Percentiles rank a stretch among this genome's conserved stretches.
Evolutionary conservation across 129 eudicot species (phyloP).

Genomic region (Sambucus nigra): DNA sequence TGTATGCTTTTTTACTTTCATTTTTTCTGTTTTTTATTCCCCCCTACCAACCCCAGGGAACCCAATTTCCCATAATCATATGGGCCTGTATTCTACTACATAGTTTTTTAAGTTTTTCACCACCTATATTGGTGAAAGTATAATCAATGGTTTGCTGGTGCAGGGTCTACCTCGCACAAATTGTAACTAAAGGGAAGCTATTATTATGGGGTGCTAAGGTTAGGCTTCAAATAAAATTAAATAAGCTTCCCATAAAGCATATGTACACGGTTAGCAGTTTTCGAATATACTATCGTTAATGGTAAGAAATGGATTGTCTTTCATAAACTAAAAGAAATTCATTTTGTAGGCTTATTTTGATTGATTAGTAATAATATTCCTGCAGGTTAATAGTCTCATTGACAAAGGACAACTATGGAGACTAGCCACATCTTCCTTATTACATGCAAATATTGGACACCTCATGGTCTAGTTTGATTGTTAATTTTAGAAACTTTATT

Average conservation of each 20-base stretch:
- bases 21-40: too few relatives aligned
- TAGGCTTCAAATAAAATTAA: slow-evolving; percentile 8
- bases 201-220: slow-evolving; percentile 95
- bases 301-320: not conserved
- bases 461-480: slow-evolving; percentile 65
- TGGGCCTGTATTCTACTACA: too few relatives aligned
- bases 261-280: too few relatives aligned
- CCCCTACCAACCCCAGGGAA: too few relatives aligned
- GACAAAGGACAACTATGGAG: slow-evolving; percentile 89
- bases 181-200: slow-evolving; percentile 55
- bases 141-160: too few relatives aligned
- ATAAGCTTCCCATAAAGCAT: too few relatives aligned
- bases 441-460: slow-evolving; percentile 87
- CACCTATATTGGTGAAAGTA: too few relatives aligned
- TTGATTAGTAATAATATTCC: not conserved
- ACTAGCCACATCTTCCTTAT: slow-evolving; percentile 64
- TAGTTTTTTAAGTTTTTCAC: too few relatives aligned
- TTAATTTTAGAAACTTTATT: not conserved
- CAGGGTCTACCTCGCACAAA: slow-evolving; percentile 68
- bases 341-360: not conserved
- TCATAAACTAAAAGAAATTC: not conserved
- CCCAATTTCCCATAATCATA: too few relatives aligned
- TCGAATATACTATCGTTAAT: too few relatives aligned
- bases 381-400: slow-evolving; percentile 78
- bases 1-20: not conserved